phyloP scores from a whole-genome alignment of 768 basidiomycete genomes.

The Trametes gibbosa region DNA sequence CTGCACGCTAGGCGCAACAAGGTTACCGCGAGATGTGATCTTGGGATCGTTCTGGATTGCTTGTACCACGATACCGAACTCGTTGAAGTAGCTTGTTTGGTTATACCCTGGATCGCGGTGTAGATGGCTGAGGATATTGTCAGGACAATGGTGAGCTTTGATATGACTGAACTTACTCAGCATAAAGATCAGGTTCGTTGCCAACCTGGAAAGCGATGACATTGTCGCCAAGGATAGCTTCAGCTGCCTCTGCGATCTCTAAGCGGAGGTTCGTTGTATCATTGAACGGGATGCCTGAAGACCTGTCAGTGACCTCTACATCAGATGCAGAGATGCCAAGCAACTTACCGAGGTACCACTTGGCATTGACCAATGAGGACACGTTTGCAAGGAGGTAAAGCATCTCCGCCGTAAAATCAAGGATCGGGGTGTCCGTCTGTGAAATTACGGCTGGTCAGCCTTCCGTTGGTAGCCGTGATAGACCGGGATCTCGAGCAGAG shows the following conservation, averaged over 20 bases:
- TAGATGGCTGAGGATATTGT: slow-evolving; percentile 28
- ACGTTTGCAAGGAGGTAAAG: slow-evolving; percentile 49
- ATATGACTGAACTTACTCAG: slow-evolving; percentile 19
- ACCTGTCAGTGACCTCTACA: slow-evolving; percentile 14
- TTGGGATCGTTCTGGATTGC: slow-evolving; percentile 36
- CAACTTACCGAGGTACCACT: slow-evolving; percentile 45
- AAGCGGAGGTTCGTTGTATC: slow-evolving; percentile 52
- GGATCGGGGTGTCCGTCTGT: slow-evolving; percentile 50
- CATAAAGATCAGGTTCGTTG: slow-evolving; percentile 79
- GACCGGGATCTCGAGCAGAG: not conserved
- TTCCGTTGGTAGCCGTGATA: not conserved
- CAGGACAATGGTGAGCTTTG: not conserved
- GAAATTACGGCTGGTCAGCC: slow-evolving; percentile 27
- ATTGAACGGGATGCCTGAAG: slow-evolving; percentile 59
- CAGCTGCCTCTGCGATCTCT: slow-evolving; percentile 52
- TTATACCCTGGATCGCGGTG: slow-evolving; percentile 34
- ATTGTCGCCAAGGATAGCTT: slow-evolving; percentile 62
- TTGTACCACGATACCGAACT: slow-evolving; percentile 47
- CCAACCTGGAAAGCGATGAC: slow-evolving; percentile 66
- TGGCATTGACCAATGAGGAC: slow-evolving; percentile 37
- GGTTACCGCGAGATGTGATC: slow-evolving; percentile 34
- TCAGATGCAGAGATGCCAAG: not conserved
- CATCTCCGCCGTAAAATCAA: slow-evolving; percentile 46
- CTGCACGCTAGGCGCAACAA: slow-evolving; percentile 29
- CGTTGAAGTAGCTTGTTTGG: slow-evolving; percentile 45